Evolutionary conservation across 179 eudicot species (phyloP), one percentile per base, ranked within the genome.

Genomic region (Spergularia azorica): DNA sequence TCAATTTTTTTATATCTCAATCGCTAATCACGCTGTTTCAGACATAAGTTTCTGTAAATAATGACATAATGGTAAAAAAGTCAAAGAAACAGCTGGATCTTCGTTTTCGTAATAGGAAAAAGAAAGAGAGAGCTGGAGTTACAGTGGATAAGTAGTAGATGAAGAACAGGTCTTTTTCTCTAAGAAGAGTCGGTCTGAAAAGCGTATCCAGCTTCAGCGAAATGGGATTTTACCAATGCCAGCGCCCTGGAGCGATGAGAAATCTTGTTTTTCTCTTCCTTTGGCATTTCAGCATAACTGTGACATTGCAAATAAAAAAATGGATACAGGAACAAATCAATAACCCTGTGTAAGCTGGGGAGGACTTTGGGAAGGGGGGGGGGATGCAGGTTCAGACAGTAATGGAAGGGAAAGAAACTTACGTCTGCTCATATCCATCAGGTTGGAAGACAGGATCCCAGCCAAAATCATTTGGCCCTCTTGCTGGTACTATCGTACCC

Each of bases 391-490:
- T 14, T 14, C 17, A 18, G 46, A 43, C 15, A 3, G 12, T 61
- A 63, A 21, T 4, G 46, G 56, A 38, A 71, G 5, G 54, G 15
- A 77, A 70, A 18, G 69, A 60, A 52, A 71, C 84, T 84, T 88
- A 93, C 97, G 98, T 93, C 51, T 82, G 91, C 63, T 93, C 87
- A 83, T 90, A 91, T 79, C 95, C 97, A 70, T 95, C 97, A 0
- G 98, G 98, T 82, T 93, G 89, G 76, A 94, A 95, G 78, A 95
- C 70, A 1, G 98, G 97, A 88, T 95, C 97, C 98, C 98, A 95
- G 63, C 98, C 98, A 76, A 95, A 95, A 82, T 95, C 96, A 73
- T 83, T 86, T 9, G 98, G 97, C 72, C 98, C 98, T 87, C 95
- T 95, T 18, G 97, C 83, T 69, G 88, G 83, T 76, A 95, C 97